Evolutionary conservation across 306 rosid species (phyloP), one percentile per base, ranked within the genome.

Genomic region (Urtica urens): DNA sequence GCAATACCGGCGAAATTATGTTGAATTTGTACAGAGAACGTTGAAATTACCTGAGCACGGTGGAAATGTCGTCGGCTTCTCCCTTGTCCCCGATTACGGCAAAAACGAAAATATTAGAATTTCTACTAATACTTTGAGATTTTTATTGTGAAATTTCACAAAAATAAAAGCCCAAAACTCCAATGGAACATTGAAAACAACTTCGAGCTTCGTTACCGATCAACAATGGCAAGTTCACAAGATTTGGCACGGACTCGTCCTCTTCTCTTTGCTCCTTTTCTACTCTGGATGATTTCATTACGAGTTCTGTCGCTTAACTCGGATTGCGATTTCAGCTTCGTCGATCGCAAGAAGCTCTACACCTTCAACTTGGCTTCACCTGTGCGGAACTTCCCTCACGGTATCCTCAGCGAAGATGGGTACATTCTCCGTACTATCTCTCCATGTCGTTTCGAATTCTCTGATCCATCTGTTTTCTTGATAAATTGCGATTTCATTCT

Each of bases 371-470:
- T 82, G 68, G 83, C 78, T 14, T 75, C 92, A 70, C 87, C 94
- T 21, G 51, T 60, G 34, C 78, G 72, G 16, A 42, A 65, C 57
- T 79, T 64, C 51, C 94, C 95, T 65, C 99, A 82, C 27, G 99
- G 99, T 60, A 42, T 79, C 49, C 84, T 72, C 73, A 90, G 94
- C 67, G 99, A 90, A 79, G 96, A 90, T 73, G 99, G 99, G 94
- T 88, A 50, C 54, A 29, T 25, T 55, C 29, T 55, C 50, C 38
- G 33, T 53, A 21, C 16, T 1, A 15, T 46, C 20, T 11, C 9
- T 28, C 9, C n/a, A 27, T 41, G 2, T 22, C 40, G n/a, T 35
- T 10, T 1, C 40, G 11, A 2, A 4, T 4, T 4, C 33, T 28
- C 6, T 28, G 33, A n/a, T 53, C 9, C 38, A 10, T 14, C 17